Evolutionary conservation across 306 rosid species (phyloP), one percentile per base, ranked within the genome.

Genomic region (Cucurbita maxima): DNA sequence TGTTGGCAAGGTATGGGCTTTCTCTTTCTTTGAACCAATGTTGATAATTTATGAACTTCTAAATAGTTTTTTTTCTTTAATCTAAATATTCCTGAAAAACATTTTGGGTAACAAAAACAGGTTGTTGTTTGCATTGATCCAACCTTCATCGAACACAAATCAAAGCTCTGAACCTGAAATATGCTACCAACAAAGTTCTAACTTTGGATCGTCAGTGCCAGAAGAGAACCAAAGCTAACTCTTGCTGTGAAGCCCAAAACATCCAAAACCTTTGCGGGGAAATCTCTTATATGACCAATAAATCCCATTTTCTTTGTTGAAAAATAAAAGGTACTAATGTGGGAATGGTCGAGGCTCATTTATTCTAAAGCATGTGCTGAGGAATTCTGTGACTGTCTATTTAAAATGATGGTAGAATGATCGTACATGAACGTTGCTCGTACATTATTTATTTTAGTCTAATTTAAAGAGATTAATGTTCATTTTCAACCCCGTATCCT

Each of bases 51-150:
- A 25, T 50, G 40, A 30, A 69, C 74, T 30, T 67, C 40, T 55
- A 10, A 44, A 20, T 43, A 44, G 56, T 45, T 7, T 51, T 5
- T 13, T 48, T 11, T 18, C 10, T 36, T 9, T 47, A 22, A 10
- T 48, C 73, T 47, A 40, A 37, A 10, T 6, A 10, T 30, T 71
- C 61, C 10, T 10, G 53, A 44, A 59, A 30, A 18, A 18, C 50
- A 12, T 20, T 60, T 69, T 50, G 74, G 40, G 73, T 30, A 15
- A 6, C 37, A 20, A 45, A 81, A 79, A 74, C 89, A 94, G 98
- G 98, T 94, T 30, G 95, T 94, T 34, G 96, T 94, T 47, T 82
- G 92, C 76, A 82, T 94, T 25, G 97, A 94, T 77, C 97, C 96
- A 19, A 52, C 83, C 62, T 88, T 82, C 79, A 77, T 75, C 54